Evolutionary conservation across 2,329 filamentous ascomycete genomes (phyloP), one percentile per base, ranked within the genome.

Genomic region (Phyllosticta citribraziliensis): DNA sequence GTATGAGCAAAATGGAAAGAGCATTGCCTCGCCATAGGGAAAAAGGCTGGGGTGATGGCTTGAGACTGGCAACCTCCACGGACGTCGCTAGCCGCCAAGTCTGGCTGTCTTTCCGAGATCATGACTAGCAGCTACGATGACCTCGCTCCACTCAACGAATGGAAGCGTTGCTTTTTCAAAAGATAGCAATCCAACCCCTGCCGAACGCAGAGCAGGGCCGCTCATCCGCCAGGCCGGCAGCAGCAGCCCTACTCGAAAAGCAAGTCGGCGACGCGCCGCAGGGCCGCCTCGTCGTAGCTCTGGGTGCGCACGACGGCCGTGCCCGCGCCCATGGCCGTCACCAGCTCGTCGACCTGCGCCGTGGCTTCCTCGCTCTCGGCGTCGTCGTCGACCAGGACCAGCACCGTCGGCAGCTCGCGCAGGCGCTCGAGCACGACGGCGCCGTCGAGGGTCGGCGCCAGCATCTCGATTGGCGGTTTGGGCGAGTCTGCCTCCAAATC

Each of bases 311-410:
- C 40, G 3, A 47, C 40, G 17, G 40, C 40, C 6, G 40, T 47
- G 40, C 40, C 40, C 14, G 17, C n/a, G 40, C 40, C 20, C 57
- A n/a, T 50, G 8, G 53, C 52, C 12, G 11, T 24, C n/a, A 20
- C 19, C 11, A 55, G 35, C 35, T 27, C 30, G 8, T 33, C 19
- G 11, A 52, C 3, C 12, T 40, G 40, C 20, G 14, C 24, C 25
- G 40, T 20, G n/a, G 20, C 19, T n/a, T 27, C 24, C 12, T 56
- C 53, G n/a, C 52, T 47, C 9, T 60, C 58, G 19, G 25, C 30
- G 10, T 33, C n/a, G 51, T 58, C 58, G 35, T 55, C 53, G 10
- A 60, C 53, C 19, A 60, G 10, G n/a, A 60, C 52, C 52, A 60
- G 12, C 22, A 60, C 40, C 4, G n/a, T 52, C 5, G 58, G 58